phyloP scores from a whole-genome alignment of 148 eudicot genomes.

The Silene uniflora region DNA sequence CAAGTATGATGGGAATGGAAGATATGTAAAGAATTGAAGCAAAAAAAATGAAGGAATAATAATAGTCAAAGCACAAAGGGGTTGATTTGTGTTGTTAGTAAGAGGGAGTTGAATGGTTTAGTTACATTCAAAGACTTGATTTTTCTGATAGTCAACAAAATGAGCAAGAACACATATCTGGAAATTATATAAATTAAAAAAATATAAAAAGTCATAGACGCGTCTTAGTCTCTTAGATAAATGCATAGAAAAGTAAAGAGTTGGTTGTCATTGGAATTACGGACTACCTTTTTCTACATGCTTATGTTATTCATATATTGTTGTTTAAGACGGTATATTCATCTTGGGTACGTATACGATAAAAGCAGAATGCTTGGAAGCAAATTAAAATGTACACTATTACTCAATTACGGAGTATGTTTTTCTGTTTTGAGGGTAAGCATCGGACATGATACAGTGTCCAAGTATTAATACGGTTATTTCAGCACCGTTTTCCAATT shows the following conservation, averaged over 20 bases:
- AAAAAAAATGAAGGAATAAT: slow-evolving; percentile 3
- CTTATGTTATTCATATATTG: too few species aligned
- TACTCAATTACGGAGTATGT: too few species aligned
- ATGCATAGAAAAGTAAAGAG: background rate
- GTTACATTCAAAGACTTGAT: slow-evolving; percentile 12
- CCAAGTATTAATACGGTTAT: too few species aligned
- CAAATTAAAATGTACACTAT: too few species aligned
- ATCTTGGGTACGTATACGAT: too few species aligned
- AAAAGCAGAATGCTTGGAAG: too few species aligned
- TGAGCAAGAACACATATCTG: slow-evolving; percentile 2
- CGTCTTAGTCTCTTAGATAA: slow-evolving; percentile 26
- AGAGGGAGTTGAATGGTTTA: background rate
- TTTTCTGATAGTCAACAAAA: slow-evolving; percentile 25
- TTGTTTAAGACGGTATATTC: too few species aligned
- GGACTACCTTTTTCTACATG: background rate
- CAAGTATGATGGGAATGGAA: background rate
- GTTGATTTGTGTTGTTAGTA: background rate
- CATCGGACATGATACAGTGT: too few species aligned
- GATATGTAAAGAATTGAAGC: background rate
- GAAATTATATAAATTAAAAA: background rate
- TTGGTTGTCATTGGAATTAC: slow-evolving; percentile 4
- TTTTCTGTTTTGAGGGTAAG: too few species aligned
- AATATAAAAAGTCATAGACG: slow-evolving; percentile 17
- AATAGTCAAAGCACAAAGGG: background rate
- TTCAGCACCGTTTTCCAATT: too few species aligned